Percentiles rank a stretch among this genome's conserved stretches.
Evolutionary conservation across 106 monocot genomes (phyloP).

Genomic region (Gastrodia elata): DNA sequence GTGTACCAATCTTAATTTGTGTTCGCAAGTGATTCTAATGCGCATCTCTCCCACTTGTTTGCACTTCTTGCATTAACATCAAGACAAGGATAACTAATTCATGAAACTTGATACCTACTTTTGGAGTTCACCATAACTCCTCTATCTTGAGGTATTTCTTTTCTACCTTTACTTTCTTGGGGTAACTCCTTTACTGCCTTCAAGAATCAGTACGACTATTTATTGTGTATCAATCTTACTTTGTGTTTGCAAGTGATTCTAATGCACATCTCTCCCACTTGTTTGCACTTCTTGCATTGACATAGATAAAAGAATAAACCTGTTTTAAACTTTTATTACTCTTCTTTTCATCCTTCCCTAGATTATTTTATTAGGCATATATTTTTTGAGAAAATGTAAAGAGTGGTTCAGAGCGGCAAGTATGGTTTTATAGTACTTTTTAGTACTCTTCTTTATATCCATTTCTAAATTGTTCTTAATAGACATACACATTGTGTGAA

Average conservation of each 20-base stretch:
- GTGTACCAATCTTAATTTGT: neutral
- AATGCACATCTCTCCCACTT: neutral
- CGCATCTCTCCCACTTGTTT: neutral
- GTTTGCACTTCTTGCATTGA: neutral
- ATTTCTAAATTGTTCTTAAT: neutral
- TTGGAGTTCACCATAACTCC: no score
- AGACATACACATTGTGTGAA: neutral
- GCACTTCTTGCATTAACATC: neutral
- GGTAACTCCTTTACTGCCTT: neutral
- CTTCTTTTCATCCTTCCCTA: neutral
- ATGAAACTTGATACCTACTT: no score
- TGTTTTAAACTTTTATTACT: neutral
- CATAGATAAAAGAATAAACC: neutral
- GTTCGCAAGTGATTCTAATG: neutral
- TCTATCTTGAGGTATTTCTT: no score
- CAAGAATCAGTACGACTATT: neutral
- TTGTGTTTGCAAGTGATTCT: neutral
- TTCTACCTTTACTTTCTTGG: neutral
- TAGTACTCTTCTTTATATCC: neutral
- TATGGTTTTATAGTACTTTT: neutral
- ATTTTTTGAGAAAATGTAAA: neutral
- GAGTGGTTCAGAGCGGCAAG: neutral
- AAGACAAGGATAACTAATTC: no score
- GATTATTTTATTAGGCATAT: neutral
- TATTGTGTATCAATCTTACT: neutral